phyloP scores from a whole-genome alignment of 1,284 basidiomycete species.

The Chondrostereum purpureum region DNA sequence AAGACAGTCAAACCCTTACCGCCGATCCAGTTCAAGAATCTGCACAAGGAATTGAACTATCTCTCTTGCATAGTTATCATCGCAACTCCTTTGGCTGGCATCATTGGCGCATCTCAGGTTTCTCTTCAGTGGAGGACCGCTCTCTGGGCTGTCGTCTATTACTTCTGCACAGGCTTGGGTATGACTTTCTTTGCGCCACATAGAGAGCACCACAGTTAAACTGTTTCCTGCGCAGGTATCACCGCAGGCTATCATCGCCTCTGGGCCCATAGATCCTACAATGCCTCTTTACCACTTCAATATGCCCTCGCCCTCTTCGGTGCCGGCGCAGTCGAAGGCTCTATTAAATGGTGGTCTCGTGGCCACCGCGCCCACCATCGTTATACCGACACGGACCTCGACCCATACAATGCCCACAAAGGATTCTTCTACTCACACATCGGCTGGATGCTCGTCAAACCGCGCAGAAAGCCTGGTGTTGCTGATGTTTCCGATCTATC shows the following conservation, averaged over 20 bases:
- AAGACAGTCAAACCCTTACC: conserved; percentile 72
- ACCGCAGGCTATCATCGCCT: conserved; percentile 78
- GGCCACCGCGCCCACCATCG: conserved; percentile 73
- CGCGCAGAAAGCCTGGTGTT: conserved; percentile 67
- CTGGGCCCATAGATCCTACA: conserved; percentile 89
- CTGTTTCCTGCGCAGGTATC: conserved; percentile 4
- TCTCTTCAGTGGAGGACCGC: conserved; percentile 62
- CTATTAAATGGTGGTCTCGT: conserved; percentile 90
- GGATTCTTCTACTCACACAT: conserved; percentile 82
- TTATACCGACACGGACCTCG: conserved; percentile 85
- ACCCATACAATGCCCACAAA: conserved; percentile 83
- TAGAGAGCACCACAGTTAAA: too few relatives aligned
- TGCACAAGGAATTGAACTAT: conserved; percentile 72
- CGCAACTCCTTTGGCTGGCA: conserved; percentile 63
- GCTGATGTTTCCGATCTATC: conserved; percentile 79
- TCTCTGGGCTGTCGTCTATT: conserved; percentile 70
- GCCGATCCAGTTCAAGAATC: conserved; percentile 68
- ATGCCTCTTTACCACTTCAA: conserved; percentile 71
- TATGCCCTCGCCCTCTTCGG: conserved; percentile 73
- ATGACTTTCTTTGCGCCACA: conserved; percentile 17
- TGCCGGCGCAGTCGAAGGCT: conserved; percentile 84
- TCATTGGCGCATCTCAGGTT: conserved; percentile 62
- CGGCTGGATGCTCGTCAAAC: conserved; percentile 88
- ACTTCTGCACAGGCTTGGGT: conserved; percentile 83
- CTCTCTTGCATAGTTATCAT: conserved; percentile 57